Evolutionary conservation across 2,329 filamentous ascomycete species (phyloP).

Genomic region (Exserohilum turcica): DNA sequence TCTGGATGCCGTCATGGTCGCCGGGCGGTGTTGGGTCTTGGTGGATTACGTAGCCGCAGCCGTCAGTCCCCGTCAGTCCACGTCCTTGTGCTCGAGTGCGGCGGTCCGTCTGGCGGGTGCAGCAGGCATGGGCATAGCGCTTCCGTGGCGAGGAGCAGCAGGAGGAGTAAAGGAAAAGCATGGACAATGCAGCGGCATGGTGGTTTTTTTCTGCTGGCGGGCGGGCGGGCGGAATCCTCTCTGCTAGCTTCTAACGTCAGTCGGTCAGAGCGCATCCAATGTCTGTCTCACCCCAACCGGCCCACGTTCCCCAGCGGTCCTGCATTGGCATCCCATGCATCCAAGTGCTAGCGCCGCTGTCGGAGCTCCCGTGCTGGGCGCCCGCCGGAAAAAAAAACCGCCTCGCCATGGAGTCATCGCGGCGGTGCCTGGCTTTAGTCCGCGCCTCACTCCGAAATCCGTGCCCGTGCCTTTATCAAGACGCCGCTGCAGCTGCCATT

Average conservation of each 20-base stretch:
- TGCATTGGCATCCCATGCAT: too few relatives aligned
- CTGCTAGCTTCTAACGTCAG: conserved; percentile 15
- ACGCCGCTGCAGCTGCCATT: conserved; percentile 13
- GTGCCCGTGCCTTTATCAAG: conserved; percentile 8
- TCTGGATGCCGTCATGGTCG: neutral
- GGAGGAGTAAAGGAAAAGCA: conserved; percentile 4
- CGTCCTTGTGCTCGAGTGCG: too few relatives aligned
- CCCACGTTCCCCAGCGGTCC: neutral
- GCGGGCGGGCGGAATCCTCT: neutral
- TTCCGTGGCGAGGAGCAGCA: conserved; percentile 2
- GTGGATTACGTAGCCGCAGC: too few relatives aligned
- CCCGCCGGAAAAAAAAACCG: conserved; percentile 27
- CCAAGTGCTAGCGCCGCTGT: conserved; percentile 18
- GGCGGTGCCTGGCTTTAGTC: conserved; percentile 3
- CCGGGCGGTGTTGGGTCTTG: too few relatives aligned
- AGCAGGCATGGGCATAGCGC: conserved; percentile 31
- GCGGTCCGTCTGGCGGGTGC: neutral
- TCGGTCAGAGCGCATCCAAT: conserved; percentile 7
- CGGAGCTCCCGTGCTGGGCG: conserved; percentile 21
- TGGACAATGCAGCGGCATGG: conserved; percentile 7
- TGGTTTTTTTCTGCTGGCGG: conserved; percentile 10
- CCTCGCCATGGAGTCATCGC: conserved; percentile 34
- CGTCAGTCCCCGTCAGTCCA: too few relatives aligned
- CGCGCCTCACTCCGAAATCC: conserved; percentile 26
- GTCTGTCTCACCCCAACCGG: neutral